Percentiles rank a stretch among this genome's conserved stretches.
Conservation (phyloP, 1,284 basidiomycete species). For the Neotropicomus parvogracilis region DNA sequence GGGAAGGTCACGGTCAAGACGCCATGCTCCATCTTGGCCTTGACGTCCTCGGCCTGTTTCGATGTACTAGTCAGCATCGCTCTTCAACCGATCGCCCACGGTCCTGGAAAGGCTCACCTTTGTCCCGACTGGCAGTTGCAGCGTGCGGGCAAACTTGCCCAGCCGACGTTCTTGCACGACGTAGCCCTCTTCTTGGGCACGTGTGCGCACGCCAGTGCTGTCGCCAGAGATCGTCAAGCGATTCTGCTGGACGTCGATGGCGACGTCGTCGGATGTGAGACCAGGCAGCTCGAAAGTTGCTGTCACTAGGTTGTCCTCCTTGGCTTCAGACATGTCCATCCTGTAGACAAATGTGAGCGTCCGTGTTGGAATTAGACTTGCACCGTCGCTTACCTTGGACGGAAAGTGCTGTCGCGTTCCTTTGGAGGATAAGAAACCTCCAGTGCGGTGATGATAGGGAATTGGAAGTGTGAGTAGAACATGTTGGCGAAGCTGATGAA, state of each 20-base stretch:
- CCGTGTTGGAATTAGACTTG: too few species aligned
- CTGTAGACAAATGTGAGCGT: background rate
- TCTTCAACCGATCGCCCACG: background rate
- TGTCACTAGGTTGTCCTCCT: constrained; percentile 35
- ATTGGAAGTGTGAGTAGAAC: too few species aligned
- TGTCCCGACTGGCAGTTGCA: constrained; percentile 35
- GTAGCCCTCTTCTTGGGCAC: constrained; percentile 30
- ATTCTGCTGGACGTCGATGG: constrained; percentile 38
- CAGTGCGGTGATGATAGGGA: too few species aligned
- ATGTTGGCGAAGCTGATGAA: too few species aligned
- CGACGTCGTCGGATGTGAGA: constrained; percentile 38
- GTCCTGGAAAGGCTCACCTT: constrained; percentile 26
- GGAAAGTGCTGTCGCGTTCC: too few species aligned
- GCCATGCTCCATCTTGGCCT: constrained; percentile 27
- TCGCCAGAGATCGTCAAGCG: constrained; percentile 40
- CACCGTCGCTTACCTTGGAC: too few species aligned
- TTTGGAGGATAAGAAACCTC: too few species aligned
- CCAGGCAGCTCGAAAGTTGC: constrained; percentile 46
- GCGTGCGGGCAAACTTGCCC: constrained; percentile 28
- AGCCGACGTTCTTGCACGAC: constrained; percentile 36
- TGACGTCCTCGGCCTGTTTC: constrained; percentile 15
- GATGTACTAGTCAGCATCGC: background rate
- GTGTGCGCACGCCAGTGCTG: too few species aligned
- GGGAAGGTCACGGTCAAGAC: constrained; percentile 33
- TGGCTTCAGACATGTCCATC: constrained; percentile 11